Base-by-base conservation (phyloP, 345 rosid species). In the Tarenaya hassleriana region DNA sequence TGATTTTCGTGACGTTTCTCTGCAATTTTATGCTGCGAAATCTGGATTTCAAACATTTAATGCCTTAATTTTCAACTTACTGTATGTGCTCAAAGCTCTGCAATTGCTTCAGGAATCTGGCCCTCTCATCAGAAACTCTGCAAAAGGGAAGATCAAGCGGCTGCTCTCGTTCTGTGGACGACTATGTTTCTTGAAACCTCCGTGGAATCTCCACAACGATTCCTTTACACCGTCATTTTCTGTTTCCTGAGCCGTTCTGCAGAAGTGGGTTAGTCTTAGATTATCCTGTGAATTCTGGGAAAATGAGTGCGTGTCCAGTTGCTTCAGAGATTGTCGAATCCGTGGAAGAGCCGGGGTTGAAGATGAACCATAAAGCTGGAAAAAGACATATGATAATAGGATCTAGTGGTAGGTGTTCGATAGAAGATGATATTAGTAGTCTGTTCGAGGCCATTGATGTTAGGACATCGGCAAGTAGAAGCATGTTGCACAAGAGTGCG, bases 401-500 rank as follows among this genome's bases (percentile, higher is more conserved):
- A 38, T 63, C 69, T 5, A 80, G 66, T 13, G 69, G 60, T 65
- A 77, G 64, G 56, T 72, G 72, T 65, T 78, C 81, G 20, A 79
- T 84, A 34, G 86, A 79, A 64, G 84, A 84, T 61, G 88, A 81
- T 65, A 79, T 84, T 16, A 81, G 77, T 60, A 74, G 82, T 62
- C 82, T 84, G 39, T 81, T 84, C 45, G 79, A 79, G 64, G 71
- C 88, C 9, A 69, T 84, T 32, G 74, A 78, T 5, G 51, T 68
- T 44, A 71, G 81, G 69, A 60, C 72, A 18, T 74, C 79, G 49
- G 56, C 51, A 43, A 56, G 64, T 41, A 81, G 59, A 62, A 76
- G 74, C 10, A 52, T 72, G 24, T 51, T 75, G 44, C 46, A 68
- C 47, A 81, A 75, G 66, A 77, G 77, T 73, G 82, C 94, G 10